Evolutionary conservation across 2,329 filamentous ascomycete genomes (phyloP).

Genomic region (Xylaria hypoxylon): DNA sequence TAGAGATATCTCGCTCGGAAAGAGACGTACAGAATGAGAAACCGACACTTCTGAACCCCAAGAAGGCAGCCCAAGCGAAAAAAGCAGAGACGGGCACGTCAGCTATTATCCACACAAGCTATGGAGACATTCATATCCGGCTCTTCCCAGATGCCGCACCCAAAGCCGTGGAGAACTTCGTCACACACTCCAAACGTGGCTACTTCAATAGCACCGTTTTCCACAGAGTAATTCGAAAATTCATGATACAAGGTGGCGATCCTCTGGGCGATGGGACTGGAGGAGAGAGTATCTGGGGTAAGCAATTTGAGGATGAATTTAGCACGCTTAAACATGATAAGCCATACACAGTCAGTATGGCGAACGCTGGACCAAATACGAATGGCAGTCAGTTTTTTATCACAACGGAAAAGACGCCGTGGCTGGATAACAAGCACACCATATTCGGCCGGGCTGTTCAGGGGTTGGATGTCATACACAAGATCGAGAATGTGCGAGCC

Average conservation of each 20-base stretch:
- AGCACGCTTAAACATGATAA: constrained; percentile 92
- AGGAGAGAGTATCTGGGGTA: constrained; percentile 93
- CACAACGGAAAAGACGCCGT: constrained; percentile 95
- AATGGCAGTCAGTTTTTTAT: constrained; percentile 99
- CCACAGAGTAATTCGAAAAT: constrained; percentile 95
- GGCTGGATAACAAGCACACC: constrained; percentile 96
- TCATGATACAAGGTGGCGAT: constrained; percentile 95
- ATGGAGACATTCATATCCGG: constrained; percentile 92
- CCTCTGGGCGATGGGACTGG: constrained; percentile 90
- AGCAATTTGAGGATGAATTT: constrained; percentile 93
- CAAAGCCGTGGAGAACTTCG: constrained; percentile 96
- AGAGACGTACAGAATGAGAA: constrained; percentile 97
- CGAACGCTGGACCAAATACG: constrained; percentile 93
- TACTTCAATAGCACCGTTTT: constrained; percentile 99
- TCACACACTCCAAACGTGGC: constrained; percentile 86
- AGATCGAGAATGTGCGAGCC: constrained; percentile 90
- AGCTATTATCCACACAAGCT: constrained; percentile 90
- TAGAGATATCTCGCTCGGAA: constrained; percentile 82
- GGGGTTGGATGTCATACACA: constrained; percentile 93
- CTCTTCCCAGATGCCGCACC: constrained; percentile 94
- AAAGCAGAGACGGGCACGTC: constrained; percentile 78
- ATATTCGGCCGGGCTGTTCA: constrained; percentile 92
- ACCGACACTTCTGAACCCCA: constrained; percentile 73
- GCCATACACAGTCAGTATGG: constrained; percentile 97
- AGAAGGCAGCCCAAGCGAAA: constrained; percentile 69